Base-by-base conservation (phyloP, 331 rosid species). In the Rhamnella rubrinervis region DNA sequence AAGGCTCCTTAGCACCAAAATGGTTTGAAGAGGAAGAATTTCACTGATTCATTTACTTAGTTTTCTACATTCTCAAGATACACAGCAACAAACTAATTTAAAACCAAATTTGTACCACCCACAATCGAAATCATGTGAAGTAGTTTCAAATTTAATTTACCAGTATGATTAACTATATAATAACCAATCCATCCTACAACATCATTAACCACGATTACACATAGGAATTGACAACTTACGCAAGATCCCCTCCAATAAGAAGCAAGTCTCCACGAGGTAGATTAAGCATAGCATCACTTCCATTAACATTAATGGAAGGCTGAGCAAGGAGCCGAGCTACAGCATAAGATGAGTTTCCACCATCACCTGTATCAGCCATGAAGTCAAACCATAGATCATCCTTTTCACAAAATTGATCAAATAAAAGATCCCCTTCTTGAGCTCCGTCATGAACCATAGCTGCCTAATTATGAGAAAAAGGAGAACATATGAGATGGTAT, bases 321-420 rank as follows among this genome's bases (percentile, higher is more conserved):
- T 85, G 96, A 69, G 98, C 97, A 77, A 95, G 97, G 28, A 95
- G 84, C 61, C 88, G 85, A 59, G 98, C 97, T 66, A 95, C 82
- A 10, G 96, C 39, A 89, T 91, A 95, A 52, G 98, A 91, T 65
- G 97, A 89, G 88, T 95, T 95, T 70, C 98, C 98, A 77, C 98
- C 98, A 68, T 95, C 98, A 25, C 98, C 98, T 20, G 98, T 95
- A 80, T 95, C 98, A 77, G 98, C 97, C 96, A 91, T 89, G 81
- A 95, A 95, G 82, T 95, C 99, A 81, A 95, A 95, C 97, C 99
- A 95, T 44, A 95, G 77, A 61, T 86, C 96, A 59, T 89, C 90
- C 86, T 80, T 87, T 75, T 85, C 91, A 61, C 82, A 75, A 63
- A 91, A 86, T 76, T 95, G 95, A 77, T 81, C 86, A 69, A 84